A percentile compares a stretch with the other conserved stretches of the same genome.
phyloP scores from a whole-genome alignment of 208 protist species.

The Leishmania braziliensis region DNA sequence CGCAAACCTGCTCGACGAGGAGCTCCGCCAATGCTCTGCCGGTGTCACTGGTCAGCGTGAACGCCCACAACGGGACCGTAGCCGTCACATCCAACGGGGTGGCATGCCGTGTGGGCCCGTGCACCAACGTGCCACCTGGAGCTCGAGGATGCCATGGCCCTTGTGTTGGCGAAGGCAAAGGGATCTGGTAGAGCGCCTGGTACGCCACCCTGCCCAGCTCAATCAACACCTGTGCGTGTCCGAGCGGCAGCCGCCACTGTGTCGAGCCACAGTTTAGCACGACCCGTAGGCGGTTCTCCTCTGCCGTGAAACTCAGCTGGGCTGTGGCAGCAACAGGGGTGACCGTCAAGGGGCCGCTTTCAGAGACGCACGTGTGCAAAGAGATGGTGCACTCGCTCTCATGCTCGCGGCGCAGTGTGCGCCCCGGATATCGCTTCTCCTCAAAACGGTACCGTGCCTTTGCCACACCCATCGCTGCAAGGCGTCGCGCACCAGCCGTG shows the following conservation, averaged over 20 bases:
- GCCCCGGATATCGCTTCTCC: background rate
- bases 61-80: background rate
- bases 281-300: background rate
- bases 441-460: slow-evolving; percentile 19
- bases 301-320: slow-evolving; percentile 1
- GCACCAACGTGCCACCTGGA: background rate
- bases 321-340: slow-evolving; percentile 8
- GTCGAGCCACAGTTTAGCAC: slow-evolving; percentile 13
- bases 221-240: slow-evolving; percentile 15
- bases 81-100: background rate
- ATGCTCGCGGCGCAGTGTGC: slow-evolving; percentile 14
- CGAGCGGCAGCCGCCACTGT: slow-evolving; percentile 17
- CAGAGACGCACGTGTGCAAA: slow-evolving; percentile 13
- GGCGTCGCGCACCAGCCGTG: background rate
- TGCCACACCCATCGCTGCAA: slow-evolving; percentile 8
- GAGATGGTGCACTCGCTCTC: slow-evolving; percentile 18
- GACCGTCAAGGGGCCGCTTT: slow-evolving; percentile 11
- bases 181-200: background rate
- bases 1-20: slow-evolving; percentile 4
- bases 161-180: background rate
- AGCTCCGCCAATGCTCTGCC: background rate
- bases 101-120: background rate
- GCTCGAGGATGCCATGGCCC: background rate
- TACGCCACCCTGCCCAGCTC: background rate
- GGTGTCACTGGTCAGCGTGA: slow-evolving; percentile 19